Percentiles rank a stretch among this genome's conserved stretches.
Evolutionary conservation across 2,329 filamentous ascomycete species (phyloP).

Genomic region (Cercospora sp.): DNA sequence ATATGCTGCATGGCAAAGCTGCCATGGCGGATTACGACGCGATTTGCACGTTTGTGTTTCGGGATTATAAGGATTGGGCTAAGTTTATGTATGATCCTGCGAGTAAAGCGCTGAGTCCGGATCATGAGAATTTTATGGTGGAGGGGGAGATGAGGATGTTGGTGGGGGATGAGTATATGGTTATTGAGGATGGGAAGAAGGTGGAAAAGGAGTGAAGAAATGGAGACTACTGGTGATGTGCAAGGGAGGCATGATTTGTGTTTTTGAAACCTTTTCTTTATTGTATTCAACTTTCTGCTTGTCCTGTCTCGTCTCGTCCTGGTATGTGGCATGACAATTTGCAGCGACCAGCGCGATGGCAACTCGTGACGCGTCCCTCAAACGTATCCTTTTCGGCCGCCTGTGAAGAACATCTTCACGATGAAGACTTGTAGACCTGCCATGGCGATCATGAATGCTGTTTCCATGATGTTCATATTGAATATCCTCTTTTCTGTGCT

Average conservation of each 20-base stretch:
- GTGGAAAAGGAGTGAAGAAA: background rate
- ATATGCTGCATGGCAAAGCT: conserved; percentile 47
- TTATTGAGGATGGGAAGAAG: conserved; percentile 22
- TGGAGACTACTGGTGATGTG: background rate
- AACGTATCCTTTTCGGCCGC: conserved; percentile 61
- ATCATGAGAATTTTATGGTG: conserved; percentile 42
- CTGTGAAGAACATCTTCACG: conserved; percentile 98
- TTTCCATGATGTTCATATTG: conserved; percentile 95
- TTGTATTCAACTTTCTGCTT: background rate
- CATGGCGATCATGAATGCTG: conserved; percentile 89
- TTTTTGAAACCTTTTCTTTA: background rate
- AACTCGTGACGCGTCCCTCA: background rate
- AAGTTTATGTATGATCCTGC: conserved; percentile 50
- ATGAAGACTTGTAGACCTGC: conserved; percentile 95
- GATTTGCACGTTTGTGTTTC: conserved; percentile 52
- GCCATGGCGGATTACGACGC: conserved; percentile 49
- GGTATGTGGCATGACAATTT: conserved; percentile 5
- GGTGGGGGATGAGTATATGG: conserved; percentile 47
- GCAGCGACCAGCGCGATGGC: conserved; percentile 17
- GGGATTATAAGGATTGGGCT: conserved; percentile 48
- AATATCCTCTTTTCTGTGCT: conserved; percentile 95
- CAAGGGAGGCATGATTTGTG: background rate
- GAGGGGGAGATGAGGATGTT: conserved; percentile 46
- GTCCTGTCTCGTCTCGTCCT: conserved; percentile 4
- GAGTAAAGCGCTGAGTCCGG: conserved; percentile 42